Evolutionary conservation across 176 grass and related monocot species (phyloP).

Genomic region (Areca catechu): DNA sequence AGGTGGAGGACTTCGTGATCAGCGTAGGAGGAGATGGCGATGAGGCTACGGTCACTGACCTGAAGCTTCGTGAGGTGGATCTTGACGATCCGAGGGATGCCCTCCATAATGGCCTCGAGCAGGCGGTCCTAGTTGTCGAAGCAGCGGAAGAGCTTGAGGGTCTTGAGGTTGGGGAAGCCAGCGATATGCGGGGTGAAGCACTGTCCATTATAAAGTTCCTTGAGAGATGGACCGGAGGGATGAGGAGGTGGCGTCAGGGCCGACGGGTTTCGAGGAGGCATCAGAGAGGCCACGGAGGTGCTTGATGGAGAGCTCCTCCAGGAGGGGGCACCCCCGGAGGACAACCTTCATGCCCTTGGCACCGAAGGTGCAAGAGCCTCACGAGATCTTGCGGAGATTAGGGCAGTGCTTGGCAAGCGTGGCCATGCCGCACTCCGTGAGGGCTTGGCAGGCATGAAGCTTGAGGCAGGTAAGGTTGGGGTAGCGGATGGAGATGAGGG

Average conservation of each 20-base stretch:
- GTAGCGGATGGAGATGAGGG: too few species aligned
- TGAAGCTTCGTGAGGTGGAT: too few species aligned
- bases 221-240: conserved; percentile 64
- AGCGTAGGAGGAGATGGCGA: conserved; percentile 36
- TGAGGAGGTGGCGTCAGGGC: conserved; percentile 11
- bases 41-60: conserved; percentile 61
- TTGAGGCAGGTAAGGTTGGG: conserved; percentile 73
- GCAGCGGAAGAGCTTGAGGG: too few species aligned
- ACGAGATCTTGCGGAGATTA: conserved; percentile 37
- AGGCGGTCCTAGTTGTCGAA: too few species aligned
- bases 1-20: conserved; percentile 73
- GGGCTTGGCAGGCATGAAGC: conserved; percentile 51
- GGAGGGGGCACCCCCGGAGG: too few species aligned
- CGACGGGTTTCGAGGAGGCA: conserved; percentile 22
- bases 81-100: too few species aligned
- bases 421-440: conserved; percentile 61
- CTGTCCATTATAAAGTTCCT: conserved; percentile 72
- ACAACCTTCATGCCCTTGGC: too few species aligned
- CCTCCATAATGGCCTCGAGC: too few species aligned
- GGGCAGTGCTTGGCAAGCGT: conserved; percentile 31
- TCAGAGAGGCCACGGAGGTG: conserved; percentile 77
- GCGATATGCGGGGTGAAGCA: conserved; percentile 67
- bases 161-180: too few species aligned
- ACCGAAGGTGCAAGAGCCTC: too few species aligned
- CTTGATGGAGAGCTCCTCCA: too few species aligned